Base-by-base conservation (phyloP, 495 filamentous ascomycete species). In the Cercophora sp. region DNA sequence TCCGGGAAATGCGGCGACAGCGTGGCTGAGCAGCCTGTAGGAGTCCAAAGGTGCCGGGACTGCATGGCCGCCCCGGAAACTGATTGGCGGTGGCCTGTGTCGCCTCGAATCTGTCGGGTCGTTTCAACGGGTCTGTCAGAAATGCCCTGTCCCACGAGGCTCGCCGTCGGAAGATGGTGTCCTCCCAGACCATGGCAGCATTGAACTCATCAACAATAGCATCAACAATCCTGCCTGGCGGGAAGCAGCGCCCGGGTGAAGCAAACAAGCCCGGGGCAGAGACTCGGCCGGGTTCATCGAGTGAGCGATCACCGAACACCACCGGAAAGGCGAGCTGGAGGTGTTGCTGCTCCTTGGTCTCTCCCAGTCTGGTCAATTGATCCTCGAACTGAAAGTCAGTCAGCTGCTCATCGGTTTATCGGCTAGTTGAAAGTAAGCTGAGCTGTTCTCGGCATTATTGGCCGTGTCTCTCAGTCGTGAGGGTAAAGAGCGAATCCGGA, bases 1-100 rank as follows among this genome's bases (percentile, higher is more conserved):
- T 42, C 47, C 39, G 51, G 58, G 37, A 37, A 41, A 54, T 42
- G 40, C 55, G 54, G 57, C 54, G 47, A 20, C 32, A 16, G 50
- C 46, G 55, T 59, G 57, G 57, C 48, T 59, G 24, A 16, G 41
- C 46, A 19, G 35, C 16, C 37, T 34, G 18, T 10, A 41, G 44
- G 36, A 52, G 43, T 46, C 55, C 44, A 56, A 52, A 36, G 8
- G 39, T 26, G 32, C 43, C 43, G 43, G 45, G 57, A 51, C 54
- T 37, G 40, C 18, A 39, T 47, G 40, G 48, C 25, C 24, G 54
- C 54, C 60, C 53, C 50, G 26, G 9, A 36, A 19, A 47, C 29
- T 58, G 62, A 65, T 65, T 65, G 59, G 62, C 11, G 22, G 37
- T 43, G 34, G 51, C 31, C 23, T 46, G 51, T 16, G 5, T 40